Evolutionary conservation across 257 asterid species (phyloP), one percentile per base, ranked within the genome.

Genomic region (Solanum clarkiae): DNA sequence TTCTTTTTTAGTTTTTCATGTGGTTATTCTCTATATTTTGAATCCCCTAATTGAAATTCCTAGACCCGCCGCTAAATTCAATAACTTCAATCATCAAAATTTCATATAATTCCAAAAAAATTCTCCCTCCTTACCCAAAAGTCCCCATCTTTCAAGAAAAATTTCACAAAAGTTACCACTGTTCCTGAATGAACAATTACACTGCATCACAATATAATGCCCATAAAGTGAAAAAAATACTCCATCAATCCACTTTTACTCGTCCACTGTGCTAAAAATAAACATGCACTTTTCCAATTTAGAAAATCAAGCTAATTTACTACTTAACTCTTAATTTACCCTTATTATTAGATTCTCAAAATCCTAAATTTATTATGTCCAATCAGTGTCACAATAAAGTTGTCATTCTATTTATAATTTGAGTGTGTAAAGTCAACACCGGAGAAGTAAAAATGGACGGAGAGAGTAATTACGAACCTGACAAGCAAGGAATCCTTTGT

Each of bases 401-500:
- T 20, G 66, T 2, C 29, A 59, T 59, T 59, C 1, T 1, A 10
- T 59, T n/a, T 59, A 59, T 59, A 20, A 29, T 29, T 51, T 6
- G 17, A 4, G 42, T 36, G 12, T 47, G 53, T 8, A 5, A 54
- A 6, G 9, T 54, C 59, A 6, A 60, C n/a, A 62, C 69, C 11
- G 36, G 15, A 62, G 12, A 62, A 24, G 70, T 24, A 63, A 63
- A 62, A 24, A 24, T 63, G 15, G 16, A 1, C 10, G 8, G 14
- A 2, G 15, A 1, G 42, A 26, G 44, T 63, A 63, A 18, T 18
- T 17, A 83, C 79, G 18, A 6, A 87, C 92, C 92, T 90, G 92
- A 85, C 88, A 86, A 80, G 92, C 91, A n/a, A 90, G 92, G 81
- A 90, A 90, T 1, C 91, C 92, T 72, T 90, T 88, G 80, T 90